These are phyloP conservation scores for Allium sativum DNA, from an alignment of 106 monocot species.

Conservation along the genomic window DNA sequence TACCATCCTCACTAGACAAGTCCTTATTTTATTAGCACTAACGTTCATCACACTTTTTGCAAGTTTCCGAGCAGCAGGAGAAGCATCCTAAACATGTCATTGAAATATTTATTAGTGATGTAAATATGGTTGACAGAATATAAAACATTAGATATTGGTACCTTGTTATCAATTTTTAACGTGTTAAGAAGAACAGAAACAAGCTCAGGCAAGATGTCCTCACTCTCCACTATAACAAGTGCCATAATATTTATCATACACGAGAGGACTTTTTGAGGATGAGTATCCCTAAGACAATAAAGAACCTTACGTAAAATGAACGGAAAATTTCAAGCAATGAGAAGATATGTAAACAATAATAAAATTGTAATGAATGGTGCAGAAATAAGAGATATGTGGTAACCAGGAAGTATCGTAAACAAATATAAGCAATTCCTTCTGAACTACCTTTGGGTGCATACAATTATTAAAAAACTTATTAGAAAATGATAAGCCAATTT, in stretches of 20 bases:
- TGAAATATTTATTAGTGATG: constrained; percentile 11
- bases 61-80: constrained; percentile 68
- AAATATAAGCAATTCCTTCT: too few relatives aligned
- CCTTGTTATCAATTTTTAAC: constrained; percentile 50
- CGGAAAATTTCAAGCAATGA: too few relatives aligned
- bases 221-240: constrained; percentile 90
- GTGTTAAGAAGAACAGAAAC: constrained; percentile 47
- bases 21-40: constrained; percentile 70
- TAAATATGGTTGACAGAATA: neutral
- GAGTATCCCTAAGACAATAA: constrained; percentile 54
- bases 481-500: too few relatives aligned
- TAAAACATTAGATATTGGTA: neutral
- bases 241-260: constrained; percentile 92
- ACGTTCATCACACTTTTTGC: constrained; percentile 70
- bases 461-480: too few relatives aligned
- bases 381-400: too few relatives aligned
- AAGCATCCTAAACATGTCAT: constrained; percentile 39
- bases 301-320: too few relatives aligned
- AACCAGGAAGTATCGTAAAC: too few relatives aligned
- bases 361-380: too few relatives aligned
- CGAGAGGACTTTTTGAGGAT: constrained; percentile 58
- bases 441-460: too few relatives aligned
- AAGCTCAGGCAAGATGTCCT: constrained; percentile 72
- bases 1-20: constrained; percentile 21
- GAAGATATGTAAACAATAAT: neutral